A percentile compares a stretch with the other conserved stretches of the same genome.
Evolutionary conservation across 371 early-diverging fungal genomes (phyloP).

Genomic region (Rhizopus stolonifer): DNA sequence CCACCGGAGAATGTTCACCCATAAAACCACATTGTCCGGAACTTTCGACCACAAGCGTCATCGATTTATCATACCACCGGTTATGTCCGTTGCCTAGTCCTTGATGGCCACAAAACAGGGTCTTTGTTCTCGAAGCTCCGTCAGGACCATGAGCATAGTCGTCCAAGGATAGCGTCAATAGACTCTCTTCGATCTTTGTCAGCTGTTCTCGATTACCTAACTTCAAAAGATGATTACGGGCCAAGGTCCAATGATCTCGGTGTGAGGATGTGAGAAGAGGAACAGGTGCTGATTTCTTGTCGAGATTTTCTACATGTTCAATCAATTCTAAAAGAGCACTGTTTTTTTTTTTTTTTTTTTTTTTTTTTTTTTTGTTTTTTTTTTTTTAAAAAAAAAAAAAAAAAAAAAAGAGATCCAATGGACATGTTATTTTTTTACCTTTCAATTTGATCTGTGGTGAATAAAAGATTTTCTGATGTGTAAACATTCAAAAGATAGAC

Average conservation of each 20-base stretch:
- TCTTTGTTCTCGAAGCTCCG: slow-evolving; percentile 31
- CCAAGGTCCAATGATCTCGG: slow-evolving; percentile 81
- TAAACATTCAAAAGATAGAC: slow-evolving; percentile 72
- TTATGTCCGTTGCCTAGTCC: slow-evolving; percentile 66
- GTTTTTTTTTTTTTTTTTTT: background rate
- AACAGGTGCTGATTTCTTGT: slow-evolving; percentile 54
- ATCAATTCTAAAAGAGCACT: slow-evolving; percentile 38
- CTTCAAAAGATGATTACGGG: slow-evolving; percentile 59
- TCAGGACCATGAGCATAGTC: slow-evolving; percentile 51
- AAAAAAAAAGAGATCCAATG: background rate
- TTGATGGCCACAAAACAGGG: slow-evolving; percentile 31
- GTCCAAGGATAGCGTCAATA: slow-evolving; percentile 81
- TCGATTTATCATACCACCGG: slow-evolving; percentile 88
- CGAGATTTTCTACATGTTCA: slow-evolving; percentile 40
- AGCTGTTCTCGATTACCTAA: slow-evolving; percentile 56
- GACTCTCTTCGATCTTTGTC: slow-evolving; percentile 58
- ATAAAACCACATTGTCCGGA: slow-evolving; percentile 73
- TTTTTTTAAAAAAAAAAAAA: no score
- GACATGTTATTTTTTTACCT: slow-evolving; percentile 39
- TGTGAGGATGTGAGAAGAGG: slow-evolving; percentile 82
- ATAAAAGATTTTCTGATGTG: slow-evolving; percentile 35
- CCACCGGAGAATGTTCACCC: slow-evolving; percentile 86
- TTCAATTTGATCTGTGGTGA: slow-evolving; percentile 72
- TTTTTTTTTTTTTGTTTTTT: no score
- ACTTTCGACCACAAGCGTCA: slow-evolving; percentile 65